phyloP scores from a whole-genome alignment of 257 asterid genomes.

The Jaltomata sinuosa region DNA sequence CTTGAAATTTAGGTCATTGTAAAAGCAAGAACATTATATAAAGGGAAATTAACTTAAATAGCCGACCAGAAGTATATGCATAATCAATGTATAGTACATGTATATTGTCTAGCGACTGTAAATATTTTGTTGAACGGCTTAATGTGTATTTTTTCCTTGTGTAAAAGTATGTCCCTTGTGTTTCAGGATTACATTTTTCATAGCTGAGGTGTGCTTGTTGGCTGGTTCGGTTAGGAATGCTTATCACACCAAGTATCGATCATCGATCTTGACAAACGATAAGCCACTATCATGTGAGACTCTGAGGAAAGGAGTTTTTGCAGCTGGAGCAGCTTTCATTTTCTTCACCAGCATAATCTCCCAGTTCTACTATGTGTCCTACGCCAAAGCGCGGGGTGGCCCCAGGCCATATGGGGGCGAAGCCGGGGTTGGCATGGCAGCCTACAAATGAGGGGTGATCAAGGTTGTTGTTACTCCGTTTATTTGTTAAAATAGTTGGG shows the following conservation, averaged over 20 bases:
- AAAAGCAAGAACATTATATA: not conserved
- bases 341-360: conserved; percentile 69
- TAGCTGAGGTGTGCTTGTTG: conserved; percentile 73
- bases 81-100: not conserved
- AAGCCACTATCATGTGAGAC: conserved; percentile 74
- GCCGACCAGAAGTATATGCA: too few species aligned
- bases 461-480: not conserved
- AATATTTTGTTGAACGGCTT: not conserved
- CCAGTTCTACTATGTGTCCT: conserved; percentile 54
- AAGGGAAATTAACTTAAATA: too few species aligned
- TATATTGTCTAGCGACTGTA: too few species aligned
- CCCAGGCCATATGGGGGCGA: conserved; percentile 42
- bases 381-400: conserved; percentile 45
- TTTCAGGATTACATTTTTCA: conserved; percentile 65
- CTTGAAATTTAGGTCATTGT: not conserved
- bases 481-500: not conserved
- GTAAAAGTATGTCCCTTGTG: not conserved
- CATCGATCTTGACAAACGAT: conserved; percentile 7
- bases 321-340: conserved; percentile 83
- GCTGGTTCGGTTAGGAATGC: conserved; percentile 93
- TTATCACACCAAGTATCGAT: conserved; percentile 73
- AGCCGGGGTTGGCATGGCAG: conserved; percentile 60
- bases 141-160: not conserved
- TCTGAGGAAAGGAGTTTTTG: conserved; percentile 83
- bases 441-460: conserved; percentile 38